Conservation (phyloP, 345 rosid species). For the Boechera divaricarpa region DNA sequence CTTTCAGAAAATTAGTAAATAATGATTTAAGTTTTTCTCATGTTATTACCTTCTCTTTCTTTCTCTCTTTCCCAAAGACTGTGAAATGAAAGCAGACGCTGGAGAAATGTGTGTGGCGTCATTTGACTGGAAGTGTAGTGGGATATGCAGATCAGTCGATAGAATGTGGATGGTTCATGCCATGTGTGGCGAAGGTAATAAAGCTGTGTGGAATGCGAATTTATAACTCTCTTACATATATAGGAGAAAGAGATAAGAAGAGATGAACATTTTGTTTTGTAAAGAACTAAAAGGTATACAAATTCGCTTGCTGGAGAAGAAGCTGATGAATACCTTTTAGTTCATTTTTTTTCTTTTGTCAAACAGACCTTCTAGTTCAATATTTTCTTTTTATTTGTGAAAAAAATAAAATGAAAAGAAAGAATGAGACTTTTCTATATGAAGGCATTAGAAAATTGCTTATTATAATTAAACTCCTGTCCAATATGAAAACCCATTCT, state of each 20-base stretch:
- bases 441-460: neutral
- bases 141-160: constrained; percentile 88
- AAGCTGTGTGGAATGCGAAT: constrained; percentile 73
- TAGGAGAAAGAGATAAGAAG: neutral
- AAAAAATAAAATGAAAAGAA: neutral
- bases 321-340: neutral
- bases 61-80: constrained; percentile 52
- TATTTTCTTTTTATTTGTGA: constrained; percentile 23
- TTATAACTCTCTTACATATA: constrained; percentile 38
- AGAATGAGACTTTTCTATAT: constrained; percentile 20
- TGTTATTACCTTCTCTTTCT: neutral
- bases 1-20: neutral
- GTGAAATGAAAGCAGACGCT: constrained; percentile 91
- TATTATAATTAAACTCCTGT: neutral
- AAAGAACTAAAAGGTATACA: constrained; percentile 23
- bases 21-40: constrained; percentile 14
- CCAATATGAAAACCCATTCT: too few relatives aligned
- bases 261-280: constrained; percentile 26
- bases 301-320: constrained; percentile 18
- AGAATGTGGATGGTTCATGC: constrained; percentile 79
- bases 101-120: constrained; percentile 92
- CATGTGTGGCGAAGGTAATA: constrained; percentile 81
- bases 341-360: neutral
- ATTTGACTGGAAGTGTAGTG: constrained; percentile 97
- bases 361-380: neutral